Evolutionary conservation across 345 rosid genomes (phyloP).

Genomic region (Melaleuca quinquenervia): DNA sequence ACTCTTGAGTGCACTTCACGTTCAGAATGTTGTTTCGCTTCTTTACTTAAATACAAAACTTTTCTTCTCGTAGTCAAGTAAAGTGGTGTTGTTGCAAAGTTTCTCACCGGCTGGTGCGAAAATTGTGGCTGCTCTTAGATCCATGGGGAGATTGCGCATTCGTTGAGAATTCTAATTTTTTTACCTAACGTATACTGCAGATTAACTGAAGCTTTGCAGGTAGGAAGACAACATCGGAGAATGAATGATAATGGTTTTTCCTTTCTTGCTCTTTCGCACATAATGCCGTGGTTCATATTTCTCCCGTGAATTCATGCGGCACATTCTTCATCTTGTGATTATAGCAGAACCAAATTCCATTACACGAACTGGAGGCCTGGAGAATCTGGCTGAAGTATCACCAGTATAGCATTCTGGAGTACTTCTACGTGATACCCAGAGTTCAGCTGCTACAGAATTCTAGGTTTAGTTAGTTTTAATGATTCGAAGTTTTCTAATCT

Average conservation of each 20-base stretch:
- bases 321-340: neutral
- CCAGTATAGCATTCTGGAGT: neutral
- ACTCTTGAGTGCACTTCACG: neutral
- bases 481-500: neutral
- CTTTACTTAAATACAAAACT: neutral
- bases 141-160: neutral
- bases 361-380: neutral
- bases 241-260: neutral
- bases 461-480: neutral
- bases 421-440: neutral
- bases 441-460: neutral
- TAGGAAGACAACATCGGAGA: neutral
- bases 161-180: neutral
- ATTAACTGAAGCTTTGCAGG: neutral
- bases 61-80: neutral
- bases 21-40: neutral
- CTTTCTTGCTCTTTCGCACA: neutral
- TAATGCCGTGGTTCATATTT: neutral
- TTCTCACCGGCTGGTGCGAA: neutral
- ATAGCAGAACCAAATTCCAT: neutral
- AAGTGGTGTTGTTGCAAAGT: neutral
- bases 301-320: neutral
- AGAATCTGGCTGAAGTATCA: neutral
- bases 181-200: neutral
- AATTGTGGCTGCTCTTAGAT: neutral